Percentiles rank a stretch among this genome's conserved stretches.
Evolutionary conservation across 1,284 basidiomycete species (phyloP).

Genomic region (Puccinia hordei): DNA sequence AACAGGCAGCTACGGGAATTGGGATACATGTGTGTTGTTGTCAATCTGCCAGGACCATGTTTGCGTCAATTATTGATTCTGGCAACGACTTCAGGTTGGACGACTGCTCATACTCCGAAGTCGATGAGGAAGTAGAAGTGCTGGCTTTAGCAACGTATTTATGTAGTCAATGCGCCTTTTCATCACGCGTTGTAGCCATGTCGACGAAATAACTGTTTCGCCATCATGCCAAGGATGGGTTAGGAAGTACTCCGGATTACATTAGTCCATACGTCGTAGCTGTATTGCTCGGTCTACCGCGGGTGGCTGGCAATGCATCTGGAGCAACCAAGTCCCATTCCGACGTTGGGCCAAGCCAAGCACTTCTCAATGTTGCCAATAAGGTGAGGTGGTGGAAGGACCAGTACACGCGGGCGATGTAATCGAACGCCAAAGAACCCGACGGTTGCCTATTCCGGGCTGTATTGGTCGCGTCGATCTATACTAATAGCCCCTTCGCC

Average conservation of each 20-base stretch:
- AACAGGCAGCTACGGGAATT: no score
- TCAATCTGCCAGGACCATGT: no score
- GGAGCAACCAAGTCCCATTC: slow-evolving; percentile 21
- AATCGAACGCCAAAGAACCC: neutral
- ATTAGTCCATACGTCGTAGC: neutral
- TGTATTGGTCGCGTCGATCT: slow-evolving; percentile 11
- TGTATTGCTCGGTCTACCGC: neutral
- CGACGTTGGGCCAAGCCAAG: slow-evolving; percentile 17
- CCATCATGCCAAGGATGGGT: neutral
- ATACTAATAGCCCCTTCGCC: neutral
- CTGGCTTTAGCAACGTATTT: neutral
- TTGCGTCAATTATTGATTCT: no score
- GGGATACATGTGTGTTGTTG: no score
- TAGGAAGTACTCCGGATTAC: neutral
- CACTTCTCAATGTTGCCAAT: neutral
- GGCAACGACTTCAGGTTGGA: no score
- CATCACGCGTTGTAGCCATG: neutral
- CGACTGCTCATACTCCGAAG: no score
- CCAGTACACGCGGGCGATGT: neutral
- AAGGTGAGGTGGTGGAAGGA: neutral
- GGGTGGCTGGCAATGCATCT: neutral
- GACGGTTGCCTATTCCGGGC: slow-evolving; percentile 24
- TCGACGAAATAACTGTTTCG: neutral
- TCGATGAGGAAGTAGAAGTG: neutral
- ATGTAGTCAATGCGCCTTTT: neutral